Base-by-base conservation (phyloP, 768 basidiomycete genomes). In the Trametes cinnabarina region DNA sequence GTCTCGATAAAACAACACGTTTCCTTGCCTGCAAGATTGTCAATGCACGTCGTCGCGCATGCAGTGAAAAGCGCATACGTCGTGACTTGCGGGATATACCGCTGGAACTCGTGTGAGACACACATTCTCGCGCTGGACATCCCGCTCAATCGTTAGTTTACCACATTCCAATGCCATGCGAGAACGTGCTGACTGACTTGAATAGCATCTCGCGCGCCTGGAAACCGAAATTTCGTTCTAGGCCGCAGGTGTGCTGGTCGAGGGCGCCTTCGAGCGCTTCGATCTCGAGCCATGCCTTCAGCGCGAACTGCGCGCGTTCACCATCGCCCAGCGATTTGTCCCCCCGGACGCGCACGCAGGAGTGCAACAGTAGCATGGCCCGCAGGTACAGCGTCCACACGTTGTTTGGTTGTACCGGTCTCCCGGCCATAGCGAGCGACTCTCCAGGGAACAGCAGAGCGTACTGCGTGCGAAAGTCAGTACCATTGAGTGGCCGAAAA, bases 301-400 rank as follows among this genome's bases (percentile, higher is more conserved):
- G 72, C 4, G 83, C 86, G 68, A 87, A 90, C 37, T 81, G 77
- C 8, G 82, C 80, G 63, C 82, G 83, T 26, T 83, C 79, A 2
- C 70, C 66, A 41, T 85, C 80, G 30, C 73, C 69, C 26, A 75
- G 72, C 4, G 52, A 57, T 39, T 75, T 66, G 51, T 78, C 76
- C 10, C 62, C 44, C 34, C 83, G 82, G 77, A 86, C 83, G 50
- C 81, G 81, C 51, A 86, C 75, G 65, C 89, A 92, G 14, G 78
- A 78, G 68, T 87, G 82, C 86, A 88, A 90, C 22, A 90, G 74
- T 20, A 91, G 72, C 73, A 86, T 84, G 7, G 81, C 75, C 42
- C 87, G 83, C 62, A 86, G 81, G 65, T 86, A 82, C 42, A 90
- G 73, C 15, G 86, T 86, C 88, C 86, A 91, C n/a, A 90, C 74